Conservation (phyloP, 164 flowering plant species). For the Vitis rotundifolia region DNA sequence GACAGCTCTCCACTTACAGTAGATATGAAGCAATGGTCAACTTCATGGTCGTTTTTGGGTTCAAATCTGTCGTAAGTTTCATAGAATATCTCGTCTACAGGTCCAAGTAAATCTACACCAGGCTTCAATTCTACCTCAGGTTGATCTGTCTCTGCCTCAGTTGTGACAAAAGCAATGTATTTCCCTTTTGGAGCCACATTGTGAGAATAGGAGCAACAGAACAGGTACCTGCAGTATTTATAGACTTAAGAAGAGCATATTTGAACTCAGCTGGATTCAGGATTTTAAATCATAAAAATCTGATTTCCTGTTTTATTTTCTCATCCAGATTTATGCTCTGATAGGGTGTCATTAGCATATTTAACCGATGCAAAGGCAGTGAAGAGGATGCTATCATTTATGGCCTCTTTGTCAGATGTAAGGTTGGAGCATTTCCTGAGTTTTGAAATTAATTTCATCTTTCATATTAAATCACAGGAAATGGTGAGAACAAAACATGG, state of each 20-base stretch:
- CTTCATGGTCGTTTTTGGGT: constrained; percentile 55
- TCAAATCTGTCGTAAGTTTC: constrained; percentile 86
- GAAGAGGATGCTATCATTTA: background rate
- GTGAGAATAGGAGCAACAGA: constrained; percentile 94
- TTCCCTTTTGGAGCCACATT: constrained; percentile 97
- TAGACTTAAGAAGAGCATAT: background rate
- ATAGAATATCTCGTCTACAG: constrained; percentile 82
- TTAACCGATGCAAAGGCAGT: background rate
- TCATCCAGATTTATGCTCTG: background rate
- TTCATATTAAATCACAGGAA: too few species aligned
- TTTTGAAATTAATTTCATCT: background rate
- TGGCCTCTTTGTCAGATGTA: background rate
- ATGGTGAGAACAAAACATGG: background rate
- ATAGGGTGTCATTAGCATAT: background rate
- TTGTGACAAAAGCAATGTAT: constrained; percentile 87
- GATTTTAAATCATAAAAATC: background rate
- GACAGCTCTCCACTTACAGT: constrained; percentile 46
- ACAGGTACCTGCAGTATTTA: constrained; percentile 66
- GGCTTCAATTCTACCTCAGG: constrained; percentile 87
- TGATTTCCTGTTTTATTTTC: background rate
- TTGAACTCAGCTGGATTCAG: background rate
- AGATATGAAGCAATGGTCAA: constrained; percentile 83
- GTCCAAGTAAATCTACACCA: constrained; percentile 87
- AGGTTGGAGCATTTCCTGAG: background rate
- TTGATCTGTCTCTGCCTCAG: constrained; percentile 90